These are phyloP conservation scores for Pseudonectria foliicola DNA, from an alignment of 2,329 filamentous ascomycete genomes.

Conservation along the genomic window DNA sequence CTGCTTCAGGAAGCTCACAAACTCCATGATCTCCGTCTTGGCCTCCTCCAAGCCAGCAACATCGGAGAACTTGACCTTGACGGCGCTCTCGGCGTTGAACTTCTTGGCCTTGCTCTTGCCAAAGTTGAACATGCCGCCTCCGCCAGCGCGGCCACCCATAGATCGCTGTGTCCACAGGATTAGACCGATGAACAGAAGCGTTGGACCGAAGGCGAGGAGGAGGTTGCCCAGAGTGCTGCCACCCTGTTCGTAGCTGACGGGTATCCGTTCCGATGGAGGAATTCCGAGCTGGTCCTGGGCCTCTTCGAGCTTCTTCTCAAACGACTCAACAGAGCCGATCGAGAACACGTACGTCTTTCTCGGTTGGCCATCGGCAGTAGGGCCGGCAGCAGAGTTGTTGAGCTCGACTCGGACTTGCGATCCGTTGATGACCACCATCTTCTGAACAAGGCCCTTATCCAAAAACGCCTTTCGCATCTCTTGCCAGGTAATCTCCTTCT, in stretches of 20 bases:
- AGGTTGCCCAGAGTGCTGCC: slow-evolving; percentile 68
- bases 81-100: slow-evolving; percentile 93
- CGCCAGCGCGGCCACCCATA: slow-evolving; percentile 60
- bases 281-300: slow-evolving; percentile 85
- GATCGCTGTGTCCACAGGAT: slow-evolving; percentile 74
- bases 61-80: slow-evolving; percentile 96
- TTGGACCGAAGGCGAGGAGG: slow-evolving; percentile 74
- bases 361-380: slow-evolving; percentile 21
- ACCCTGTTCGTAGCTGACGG: slow-evolving; percentile 78
- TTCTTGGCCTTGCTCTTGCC: slow-evolving; percentile 92
- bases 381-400: slow-evolving; percentile 56
- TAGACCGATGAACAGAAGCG: slow-evolving; percentile 75
- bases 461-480: slow-evolving; percentile 91
- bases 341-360: slow-evolving; percentile 70
- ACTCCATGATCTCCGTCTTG: slow-evolving; percentile 98
- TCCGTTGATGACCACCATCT: slow-evolving; percentile 72
- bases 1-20: slow-evolving; percentile 93
- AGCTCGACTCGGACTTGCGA: slow-evolving; percentile 70
- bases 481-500: slow-evolving; percentile 89
- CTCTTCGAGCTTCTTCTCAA: slow-evolving; percentile 80
- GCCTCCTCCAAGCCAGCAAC: slow-evolving; percentile 98
- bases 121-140: slow-evolving; percentile 87
- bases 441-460: slow-evolving; percentile 93
- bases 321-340: slow-evolving; percentile 89
- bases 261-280: slow-evolving; percentile 80